Evolutionary conservation across 768 basidiomycete genomes (phyloP).

Genomic region (Rhizopogon vinicolor): DNA sequence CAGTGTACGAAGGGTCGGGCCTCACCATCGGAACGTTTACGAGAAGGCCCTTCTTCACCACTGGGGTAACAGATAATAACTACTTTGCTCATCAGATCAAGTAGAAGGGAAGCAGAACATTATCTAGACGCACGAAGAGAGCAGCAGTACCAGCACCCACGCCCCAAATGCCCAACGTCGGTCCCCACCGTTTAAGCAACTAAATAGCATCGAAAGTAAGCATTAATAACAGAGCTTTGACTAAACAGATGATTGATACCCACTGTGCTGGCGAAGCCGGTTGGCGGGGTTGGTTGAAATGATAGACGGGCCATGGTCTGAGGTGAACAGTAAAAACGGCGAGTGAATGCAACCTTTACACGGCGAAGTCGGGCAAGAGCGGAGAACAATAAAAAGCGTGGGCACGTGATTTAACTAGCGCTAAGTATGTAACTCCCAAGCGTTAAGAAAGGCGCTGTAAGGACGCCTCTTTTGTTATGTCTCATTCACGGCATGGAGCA

Average conservation of each 20-base stretch:
- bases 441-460: too few relatives aligned
- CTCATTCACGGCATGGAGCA: too few relatives aligned
- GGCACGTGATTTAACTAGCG: slow-evolving; percentile 12
- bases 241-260: slow-evolving; percentile 10
- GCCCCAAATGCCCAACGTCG: slow-evolving; percentile 67
- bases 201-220: slow-evolving; percentile 14
- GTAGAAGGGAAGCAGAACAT: neutral
- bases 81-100: slow-evolving; percentile 21
- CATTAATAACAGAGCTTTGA: neutral
- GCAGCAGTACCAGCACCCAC: slow-evolving; percentile 61
- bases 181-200: slow-evolving; percentile 54
- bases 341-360: neutral
- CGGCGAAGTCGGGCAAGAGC: slow-evolving; percentile 2
- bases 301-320: slow-evolving; percentile 40
- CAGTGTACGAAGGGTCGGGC: slow-evolving; percentile 3
- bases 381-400: neutral
- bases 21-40: slow-evolving; percentile 72
- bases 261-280: slow-evolving; percentile 35
- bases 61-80: slow-evolving; percentile 81
- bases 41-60: slow-evolving; percentile 72
- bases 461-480: too few relatives aligned
- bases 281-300: slow-evolving; percentile 35
- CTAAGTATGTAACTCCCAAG: too few relatives aligned
- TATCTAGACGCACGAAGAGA: slow-evolving; percentile 47
- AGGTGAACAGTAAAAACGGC: slow-evolving; percentile 9